Percentiles rank a stretch among this genome's conserved stretches.
Conservation (phyloP, 495 filamentous ascomycete genomes). For the Xylaria intraflava region DNA sequence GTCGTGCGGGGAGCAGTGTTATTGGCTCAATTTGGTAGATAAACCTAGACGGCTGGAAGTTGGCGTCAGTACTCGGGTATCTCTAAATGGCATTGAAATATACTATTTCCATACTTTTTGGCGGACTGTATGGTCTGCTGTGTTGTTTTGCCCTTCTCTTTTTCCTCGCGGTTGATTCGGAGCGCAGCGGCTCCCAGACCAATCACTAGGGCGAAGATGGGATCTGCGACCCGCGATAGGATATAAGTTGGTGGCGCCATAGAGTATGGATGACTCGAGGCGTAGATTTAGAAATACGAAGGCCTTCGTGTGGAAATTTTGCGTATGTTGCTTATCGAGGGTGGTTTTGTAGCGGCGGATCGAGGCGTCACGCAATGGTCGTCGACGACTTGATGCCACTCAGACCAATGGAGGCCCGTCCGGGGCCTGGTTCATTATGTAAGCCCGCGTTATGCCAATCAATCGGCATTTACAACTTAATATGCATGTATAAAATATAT, state of each 20-base stretch:
- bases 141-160: conserved; percentile 54
- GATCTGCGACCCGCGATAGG: conserved; percentile 67
- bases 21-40: neutral
- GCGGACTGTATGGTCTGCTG: conserved; percentile 44
- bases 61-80: neutral
- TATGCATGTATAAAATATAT: neutral
- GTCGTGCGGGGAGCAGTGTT: neutral
- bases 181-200: conserved; percentile 58
- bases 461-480: no score
- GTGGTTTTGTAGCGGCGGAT: no score
- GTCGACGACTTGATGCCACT: no score
- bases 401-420: no score
- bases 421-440: no score
- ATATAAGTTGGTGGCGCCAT: conserved; percentile 50
- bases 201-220: conserved; percentile 78
- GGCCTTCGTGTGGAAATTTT: neutral
- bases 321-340: no score
- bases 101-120: conserved; percentile 33
- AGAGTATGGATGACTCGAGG: neutral
- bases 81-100: neutral
- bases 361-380: no score
- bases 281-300: neutral
- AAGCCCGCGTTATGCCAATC: no score
- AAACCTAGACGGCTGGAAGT: conserved; percentile 4
- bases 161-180: conserved; percentile 78